Base-by-base conservation (phyloP, 2,329 filamentous ascomycete genomes). In the Clarireedia monteithiana region DNA sequence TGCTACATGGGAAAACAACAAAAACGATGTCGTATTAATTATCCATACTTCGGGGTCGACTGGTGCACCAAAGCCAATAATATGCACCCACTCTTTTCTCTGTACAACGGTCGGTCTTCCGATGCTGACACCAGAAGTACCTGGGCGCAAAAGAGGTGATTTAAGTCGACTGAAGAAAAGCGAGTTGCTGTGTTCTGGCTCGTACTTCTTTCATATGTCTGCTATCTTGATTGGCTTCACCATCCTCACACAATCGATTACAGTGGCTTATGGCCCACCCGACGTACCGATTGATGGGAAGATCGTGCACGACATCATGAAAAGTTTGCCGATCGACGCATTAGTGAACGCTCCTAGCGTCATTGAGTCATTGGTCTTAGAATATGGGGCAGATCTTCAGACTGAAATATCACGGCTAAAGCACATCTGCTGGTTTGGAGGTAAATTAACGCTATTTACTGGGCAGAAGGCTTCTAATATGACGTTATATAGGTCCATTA, bases 61-160 rank as follows among this genome's bases (percentile, higher is more conserved):
- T 0, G 82, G 82, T 0, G 70, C 84, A 0, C 82, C 83, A 0
- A 85, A 85, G 53, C 77, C 77, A 0, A 79, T 80, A 47, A 76
- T 72, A 58, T 73, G 77, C 44, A 77, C 74, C 2, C 74, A 81
- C 54, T 60, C n/a, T 3, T 60, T 64, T 34, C 56, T 72, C 5
- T 63, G 64, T 1, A 68, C 70, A 0, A 67, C 72, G 63, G 72
- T 75, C 58, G 68, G 27, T 30, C 23, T 20, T 38, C 12, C 2
- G 3, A 27, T n/a, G 5, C 20, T 58, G 14, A 12, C 53, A 14
- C 38, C 51, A 2, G 52, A 48, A 9, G 24, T 50, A 6, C 45
- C 51, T n/a, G 56, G 56, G 17, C 20, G 52, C 23, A n/a, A 2
- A 14, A 4, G 5, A 14, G n/a, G 50, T 23, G 47, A 38, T n/a